phyloP scores from a whole-genome alignment of 345 rosid genomes.

The Aquilaria malaccensis region DNA sequence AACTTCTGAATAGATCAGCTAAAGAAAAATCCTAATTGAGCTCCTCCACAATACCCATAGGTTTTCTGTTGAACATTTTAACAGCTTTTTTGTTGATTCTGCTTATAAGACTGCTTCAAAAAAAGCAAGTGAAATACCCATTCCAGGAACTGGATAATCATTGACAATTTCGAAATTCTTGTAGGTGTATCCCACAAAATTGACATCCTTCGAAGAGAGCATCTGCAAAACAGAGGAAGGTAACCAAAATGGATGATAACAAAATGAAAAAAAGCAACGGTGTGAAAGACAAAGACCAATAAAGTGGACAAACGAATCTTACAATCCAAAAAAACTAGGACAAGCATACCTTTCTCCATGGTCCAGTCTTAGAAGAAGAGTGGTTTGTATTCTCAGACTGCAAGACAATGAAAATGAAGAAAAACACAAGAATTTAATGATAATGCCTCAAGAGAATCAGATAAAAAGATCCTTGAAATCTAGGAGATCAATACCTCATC shows the following conservation, averaged over 20 bases:
- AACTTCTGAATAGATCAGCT: no score
- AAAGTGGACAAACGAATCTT: neutral
- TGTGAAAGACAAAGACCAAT: neutral
- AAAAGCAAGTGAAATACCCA: constrained; percentile 35
- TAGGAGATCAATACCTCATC: constrained; percentile 54
- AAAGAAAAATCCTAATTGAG: no score
- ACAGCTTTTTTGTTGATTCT: no score
- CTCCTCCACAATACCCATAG: no score
- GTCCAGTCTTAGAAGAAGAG: constrained; percentile 47
- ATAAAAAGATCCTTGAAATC: neutral
- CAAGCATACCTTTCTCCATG: constrained; percentile 71
- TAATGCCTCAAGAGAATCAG: neutral
- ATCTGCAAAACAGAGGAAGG: constrained; percentile 33
- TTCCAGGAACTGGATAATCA: constrained; percentile 78
- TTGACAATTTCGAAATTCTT: constrained; percentile 84
- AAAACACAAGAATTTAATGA: constrained; percentile 9
- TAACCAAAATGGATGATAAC: neutral
- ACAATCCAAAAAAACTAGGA: neutral
- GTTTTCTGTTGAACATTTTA: no score
- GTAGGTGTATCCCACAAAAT: constrained; percentile 77
- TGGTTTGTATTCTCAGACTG: constrained; percentile 37
- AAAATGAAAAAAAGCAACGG: neutral
- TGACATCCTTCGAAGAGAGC: constrained; percentile 76
- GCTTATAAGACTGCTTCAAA: no score
- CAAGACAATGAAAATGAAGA: constrained; percentile 12